Evolutionary conservation across 495 filamentous ascomycete species (phyloP).

Genomic region (Neurospora hispaniola): DNA sequence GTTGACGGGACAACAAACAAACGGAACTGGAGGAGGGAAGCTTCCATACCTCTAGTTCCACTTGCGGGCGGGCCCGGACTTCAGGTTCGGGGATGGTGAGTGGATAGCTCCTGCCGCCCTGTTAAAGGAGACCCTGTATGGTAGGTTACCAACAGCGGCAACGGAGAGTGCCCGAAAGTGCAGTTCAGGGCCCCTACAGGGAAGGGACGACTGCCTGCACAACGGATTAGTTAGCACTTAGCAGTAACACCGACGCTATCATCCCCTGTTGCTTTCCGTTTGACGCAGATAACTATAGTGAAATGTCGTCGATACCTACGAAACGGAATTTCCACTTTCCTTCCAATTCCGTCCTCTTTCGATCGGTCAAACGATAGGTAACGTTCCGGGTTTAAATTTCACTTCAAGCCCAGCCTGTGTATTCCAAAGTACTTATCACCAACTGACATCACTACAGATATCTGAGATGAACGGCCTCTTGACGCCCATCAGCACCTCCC

Average conservation of each 20-base stretch:
- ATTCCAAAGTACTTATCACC: not conserved
- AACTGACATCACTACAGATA: not conserved
- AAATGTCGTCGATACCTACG: not conserved
- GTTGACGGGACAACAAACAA: not conserved
- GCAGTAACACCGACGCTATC: not conserved
- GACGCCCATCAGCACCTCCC: slow-evolving; percentile 33
- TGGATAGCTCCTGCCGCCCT: not conserved
- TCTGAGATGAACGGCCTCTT: slow-evolving; percentile 38
- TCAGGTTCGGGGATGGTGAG: not conserved
- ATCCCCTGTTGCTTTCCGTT: not conserved
- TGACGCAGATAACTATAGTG: not conserved
- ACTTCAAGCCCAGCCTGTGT: not conserved
- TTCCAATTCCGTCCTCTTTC: not conserved
- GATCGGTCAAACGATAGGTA: not conserved
- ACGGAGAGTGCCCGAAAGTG: not conserved
- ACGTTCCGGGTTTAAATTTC: not conserved
- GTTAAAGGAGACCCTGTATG: not conserved
- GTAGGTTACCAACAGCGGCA: not conserved
- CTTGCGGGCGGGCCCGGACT: not conserved
- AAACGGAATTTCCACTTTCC: not conserved
- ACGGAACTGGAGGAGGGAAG: not conserved
- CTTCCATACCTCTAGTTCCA: no score
- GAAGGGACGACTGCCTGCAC: not conserved
- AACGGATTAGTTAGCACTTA: not conserved
- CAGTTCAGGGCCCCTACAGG: not conserved